Base-by-base conservation (phyloP, 2,329 filamentous ascomycete genomes). In the Aspergillus quadricinctus region DNA sequence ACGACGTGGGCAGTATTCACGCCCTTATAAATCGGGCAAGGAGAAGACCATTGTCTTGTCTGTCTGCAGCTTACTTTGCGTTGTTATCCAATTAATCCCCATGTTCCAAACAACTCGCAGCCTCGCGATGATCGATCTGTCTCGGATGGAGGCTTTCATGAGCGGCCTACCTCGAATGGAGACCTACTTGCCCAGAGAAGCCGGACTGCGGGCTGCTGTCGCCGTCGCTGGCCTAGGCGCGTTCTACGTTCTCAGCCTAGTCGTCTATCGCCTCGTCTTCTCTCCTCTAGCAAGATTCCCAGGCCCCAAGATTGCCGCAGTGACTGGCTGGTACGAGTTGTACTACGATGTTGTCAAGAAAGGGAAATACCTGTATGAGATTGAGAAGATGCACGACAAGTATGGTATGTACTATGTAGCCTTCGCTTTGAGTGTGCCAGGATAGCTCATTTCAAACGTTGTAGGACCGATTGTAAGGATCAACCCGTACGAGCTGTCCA, bases 351-450 rank as follows among this genome's bases (percentile, higher is more conserved):
- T 54, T 46, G 63, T 49, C 27, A 31, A 59, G 25, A 55, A 61
- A 10, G 70, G 69, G 8, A 60, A 60, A 41, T 73, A 67, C 52
- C 54, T 66, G 3, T 66, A 59, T 40, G 57, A 68, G 40, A 65
- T 72, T 48, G 61, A 68, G 52, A 49, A 63, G 25, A 61, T 72
- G 62, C 70, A 73, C 49, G 28, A 65, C 28, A 52, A 61, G 56
- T 72, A 71, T 54, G 66, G 66, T 67, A 60, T 8, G 57, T 53
- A 27, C 14, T 23, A 23, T 23, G 3, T 23, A 23, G 23, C 23
- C 23, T 23, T 23, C 23, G 23, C 23, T 23, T 3, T 23, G 23
- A 23, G 23, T 23, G 23, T 23, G 23, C 23, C 23, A 23, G 3
- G 23, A 23, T 23, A 23, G 23, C 23, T 23, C 23, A 23, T 23